A percentile compares a stretch with the other conserved stretches of the same genome.
phyloP scores from a whole-genome alignment of 2,329 filamentous ascomycete genomes.

The Chaetothyriales sp. region DNA sequence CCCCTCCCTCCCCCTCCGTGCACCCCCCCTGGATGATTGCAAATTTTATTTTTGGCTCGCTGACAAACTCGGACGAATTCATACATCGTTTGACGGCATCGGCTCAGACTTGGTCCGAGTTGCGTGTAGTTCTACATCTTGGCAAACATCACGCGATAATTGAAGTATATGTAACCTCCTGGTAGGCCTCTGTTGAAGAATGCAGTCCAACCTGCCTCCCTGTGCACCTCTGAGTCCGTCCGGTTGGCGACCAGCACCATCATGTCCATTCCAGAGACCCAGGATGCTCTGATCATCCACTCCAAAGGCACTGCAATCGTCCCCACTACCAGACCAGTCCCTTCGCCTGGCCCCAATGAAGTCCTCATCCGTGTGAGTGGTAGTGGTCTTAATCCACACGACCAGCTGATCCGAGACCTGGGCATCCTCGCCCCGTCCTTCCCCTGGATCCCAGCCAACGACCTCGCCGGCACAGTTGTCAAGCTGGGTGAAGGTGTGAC shows the following conservation, averaged over 20 bases:
- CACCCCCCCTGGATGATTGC: too few relatives aligned
- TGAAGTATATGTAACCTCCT: too few relatives aligned
- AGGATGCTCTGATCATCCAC: neutral
- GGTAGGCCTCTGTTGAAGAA: too few relatives aligned
- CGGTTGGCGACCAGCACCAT: neutral
- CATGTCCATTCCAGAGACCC: neutral
- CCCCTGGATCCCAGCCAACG: constrained; percentile 25
- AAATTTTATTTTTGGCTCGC: too few relatives aligned
- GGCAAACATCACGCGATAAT: too few relatives aligned
- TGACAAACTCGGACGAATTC: too few relatives aligned
- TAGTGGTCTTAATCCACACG: constrained; percentile 25
- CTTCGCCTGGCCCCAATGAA: constrained; percentile 22
- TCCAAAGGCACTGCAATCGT: neutral
- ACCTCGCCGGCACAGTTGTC: constrained; percentile 25
- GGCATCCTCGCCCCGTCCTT: constrained; percentile 25
- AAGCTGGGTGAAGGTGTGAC: constrained; percentile 19
- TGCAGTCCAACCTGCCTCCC: neutral
- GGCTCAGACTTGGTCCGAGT: too few relatives aligned
- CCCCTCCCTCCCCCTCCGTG: too few relatives aligned
- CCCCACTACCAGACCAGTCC: constrained; percentile 10
- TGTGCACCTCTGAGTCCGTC: neutral
- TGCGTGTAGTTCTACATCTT: too few relatives aligned
- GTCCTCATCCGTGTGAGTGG: constrained; percentile 28
- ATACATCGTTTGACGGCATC: too few relatives aligned
- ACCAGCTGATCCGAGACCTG: constrained; percentile 26